Evolutionary conservation across 768 basidiomycete genomes (phyloP).

Genomic region (Leccinum truebloodii): DNA sequence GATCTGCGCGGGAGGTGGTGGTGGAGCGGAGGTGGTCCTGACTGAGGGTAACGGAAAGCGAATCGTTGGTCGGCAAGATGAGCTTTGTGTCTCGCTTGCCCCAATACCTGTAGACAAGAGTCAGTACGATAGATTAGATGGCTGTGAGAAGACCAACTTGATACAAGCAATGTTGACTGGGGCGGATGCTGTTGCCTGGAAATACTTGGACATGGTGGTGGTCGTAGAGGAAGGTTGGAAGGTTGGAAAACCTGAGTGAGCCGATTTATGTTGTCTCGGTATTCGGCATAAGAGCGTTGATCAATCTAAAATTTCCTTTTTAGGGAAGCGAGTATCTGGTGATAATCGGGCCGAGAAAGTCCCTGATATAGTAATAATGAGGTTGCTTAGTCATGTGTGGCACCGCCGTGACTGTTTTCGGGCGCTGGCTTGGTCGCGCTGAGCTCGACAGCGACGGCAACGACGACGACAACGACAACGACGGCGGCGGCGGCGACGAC

Average conservation of each 20-base stretch:
- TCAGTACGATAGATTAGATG: conserved; percentile 6
- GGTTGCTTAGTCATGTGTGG: conserved; percentile 21
- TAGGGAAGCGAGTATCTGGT: background rate
- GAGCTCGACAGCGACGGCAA: conserved; percentile 23
- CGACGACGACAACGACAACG: conserved; percentile 13
- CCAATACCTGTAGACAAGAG: conserved; percentile 76
- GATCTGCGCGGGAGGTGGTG: conserved; percentile 86
- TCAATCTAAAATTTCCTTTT: conserved; percentile 18
- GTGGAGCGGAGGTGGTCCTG: conserved; percentile 95
- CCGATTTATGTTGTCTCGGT: conserved; percentile 17
- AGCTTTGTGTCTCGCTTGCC: conserved; percentile 96
- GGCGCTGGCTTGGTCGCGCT: conserved; percentile 25
- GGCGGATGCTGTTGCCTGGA: conserved; percentile 85
- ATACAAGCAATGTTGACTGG: conserved; percentile 99
- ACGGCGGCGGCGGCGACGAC: conserved; percentile 15
- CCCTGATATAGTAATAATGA: conserved; percentile 13
- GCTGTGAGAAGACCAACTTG: conserved; percentile 56
- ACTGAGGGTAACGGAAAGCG: conserved; percentile 95
- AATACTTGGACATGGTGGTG: conserved; percentile 54
- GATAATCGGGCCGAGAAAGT: conserved; percentile 14
- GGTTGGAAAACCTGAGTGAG: background rate
- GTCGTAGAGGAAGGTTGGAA: conserved; percentile 11
- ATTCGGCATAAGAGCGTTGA: conserved; percentile 1
- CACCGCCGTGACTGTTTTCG: conserved; percentile 25
- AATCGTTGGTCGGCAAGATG: conserved; percentile 96